These are phyloP conservation scores for Excoecaria agallocha DNA, from an alignment of 345 rosid genomes.

Conservation along the genomic window DNA sequence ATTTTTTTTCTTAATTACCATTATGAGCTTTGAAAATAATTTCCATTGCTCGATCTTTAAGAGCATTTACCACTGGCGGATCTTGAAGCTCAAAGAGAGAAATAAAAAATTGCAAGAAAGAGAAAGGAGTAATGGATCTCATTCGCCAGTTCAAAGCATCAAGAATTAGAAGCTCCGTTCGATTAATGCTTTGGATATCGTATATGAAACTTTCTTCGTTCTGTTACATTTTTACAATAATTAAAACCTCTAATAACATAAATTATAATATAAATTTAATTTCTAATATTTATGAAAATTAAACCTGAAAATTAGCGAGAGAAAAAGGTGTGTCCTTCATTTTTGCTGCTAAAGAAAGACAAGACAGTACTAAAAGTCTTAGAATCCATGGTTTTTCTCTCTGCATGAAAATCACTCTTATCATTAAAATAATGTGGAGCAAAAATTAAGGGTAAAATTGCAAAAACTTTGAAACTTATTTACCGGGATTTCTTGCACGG, in stretches of 20 bases:
- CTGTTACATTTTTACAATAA: conserved; percentile 28
- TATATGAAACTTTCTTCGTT: conserved; percentile 31
- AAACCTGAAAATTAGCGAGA: conserved; percentile 36
- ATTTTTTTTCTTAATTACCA: conserved; percentile 25
- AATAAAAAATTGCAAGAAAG: conserved; percentile 50
- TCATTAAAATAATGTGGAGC: no score
- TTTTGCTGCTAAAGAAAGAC: conserved; percentile 51
- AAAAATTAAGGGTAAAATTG: neutral
- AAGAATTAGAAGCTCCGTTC: conserved; percentile 60
- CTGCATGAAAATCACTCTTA: conserved; percentile 20
- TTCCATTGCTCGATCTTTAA: conserved; percentile 46
- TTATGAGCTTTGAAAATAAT: conserved; percentile 50
- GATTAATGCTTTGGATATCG: conserved; percentile 38
- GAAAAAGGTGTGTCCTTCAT: conserved; percentile 37
- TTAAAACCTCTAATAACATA: no score
- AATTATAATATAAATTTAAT: no score
- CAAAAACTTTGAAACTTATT: neutral
- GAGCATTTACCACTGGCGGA: conserved; percentile 37
- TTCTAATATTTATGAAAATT: no score
- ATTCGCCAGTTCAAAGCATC: conserved; percentile 63
- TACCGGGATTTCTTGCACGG: conserved; percentile 41
- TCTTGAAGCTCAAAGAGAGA: conserved; percentile 43
- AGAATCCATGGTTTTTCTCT: conserved; percentile 43
- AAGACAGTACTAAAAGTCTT: conserved; percentile 37
- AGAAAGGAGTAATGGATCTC: conserved; percentile 70